Conservation (phyloP, 441 rosid genomes). For the Gossypium schwendimanii region DNA sequence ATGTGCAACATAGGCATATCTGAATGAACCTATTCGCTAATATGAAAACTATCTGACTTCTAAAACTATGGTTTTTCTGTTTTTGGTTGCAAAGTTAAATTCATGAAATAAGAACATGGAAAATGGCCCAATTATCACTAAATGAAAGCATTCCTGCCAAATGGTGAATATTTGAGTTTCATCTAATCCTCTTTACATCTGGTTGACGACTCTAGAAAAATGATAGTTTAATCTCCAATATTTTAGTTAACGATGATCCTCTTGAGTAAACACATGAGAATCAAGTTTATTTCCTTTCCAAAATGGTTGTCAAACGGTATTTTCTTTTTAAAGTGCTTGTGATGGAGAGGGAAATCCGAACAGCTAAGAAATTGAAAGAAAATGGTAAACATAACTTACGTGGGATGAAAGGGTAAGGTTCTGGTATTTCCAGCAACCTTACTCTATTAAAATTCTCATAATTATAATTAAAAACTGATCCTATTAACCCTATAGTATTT, state of each 20-base stretch:
- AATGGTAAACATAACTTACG: too few relatives aligned
- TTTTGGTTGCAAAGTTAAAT: not conserved
- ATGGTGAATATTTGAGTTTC: not conserved
- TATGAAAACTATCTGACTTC: not conserved
- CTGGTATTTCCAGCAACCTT: too few relatives aligned
- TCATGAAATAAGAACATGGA: not conserved
- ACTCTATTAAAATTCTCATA: too few relatives aligned
- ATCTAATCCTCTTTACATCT: not conserved
- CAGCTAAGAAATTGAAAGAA: too few relatives aligned
- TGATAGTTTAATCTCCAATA: not conserved
- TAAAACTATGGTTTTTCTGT: not conserved
- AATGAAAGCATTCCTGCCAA: slow-evolving; percentile 4
- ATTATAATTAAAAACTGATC: too few relatives aligned
- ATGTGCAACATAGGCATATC: not conserved
- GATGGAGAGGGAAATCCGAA: too few relatives aligned
- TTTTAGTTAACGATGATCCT: not conserved
- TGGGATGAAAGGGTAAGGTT: too few relatives aligned
- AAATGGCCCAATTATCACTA: not conserved
- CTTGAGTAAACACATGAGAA: not conserved
- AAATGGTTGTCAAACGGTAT: not conserved
- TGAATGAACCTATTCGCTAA: not conserved
- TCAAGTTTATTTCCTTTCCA: not conserved
- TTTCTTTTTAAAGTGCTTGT: not conserved
- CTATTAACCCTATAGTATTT: too few relatives aligned
- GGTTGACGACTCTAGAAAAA: not conserved